phyloP scores from a whole-genome alignment of 2,329 filamentous ascomycete genomes.

The Emericellopsis atlantica region DNA sequence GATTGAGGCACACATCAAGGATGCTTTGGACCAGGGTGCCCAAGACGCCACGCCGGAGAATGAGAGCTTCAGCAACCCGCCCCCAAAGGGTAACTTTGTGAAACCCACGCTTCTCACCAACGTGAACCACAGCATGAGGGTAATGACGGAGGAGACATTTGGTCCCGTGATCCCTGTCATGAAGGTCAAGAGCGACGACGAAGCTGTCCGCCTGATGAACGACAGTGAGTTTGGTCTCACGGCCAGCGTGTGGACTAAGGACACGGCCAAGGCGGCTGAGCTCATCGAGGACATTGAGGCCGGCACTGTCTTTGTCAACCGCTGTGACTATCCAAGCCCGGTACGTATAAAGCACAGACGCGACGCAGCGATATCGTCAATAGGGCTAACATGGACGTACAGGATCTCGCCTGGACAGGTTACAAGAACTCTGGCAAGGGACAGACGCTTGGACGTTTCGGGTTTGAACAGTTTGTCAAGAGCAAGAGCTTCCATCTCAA shows the following conservation, averaged over 20 bases:
- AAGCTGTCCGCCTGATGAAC: constrained; percentile 82
- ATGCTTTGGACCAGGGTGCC: constrained; percentile 74
- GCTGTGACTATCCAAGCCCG: constrained; percentile 83
- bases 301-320: constrained; percentile 91
- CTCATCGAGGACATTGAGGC: constrained; percentile 75
- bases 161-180: constrained; percentile 85
- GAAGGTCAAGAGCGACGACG: constrained; percentile 69
- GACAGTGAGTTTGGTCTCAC: constrained; percentile 90
- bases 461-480: constrained; percentile 93
- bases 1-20: constrained; percentile 68
- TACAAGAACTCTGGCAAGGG: constrained; percentile 97
- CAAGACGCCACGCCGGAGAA: constrained; percentile 77
- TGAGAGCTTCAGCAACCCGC: constrained; percentile 58
- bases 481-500: constrained; percentile 94
- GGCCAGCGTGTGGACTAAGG: constrained; percentile 95
- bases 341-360: constrained; percentile 40
- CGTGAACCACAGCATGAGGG: constrained; percentile 69
- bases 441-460: constrained; percentile 76
- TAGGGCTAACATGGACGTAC: not conserved
- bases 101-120: constrained; percentile 70
- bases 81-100: constrained; percentile 76
- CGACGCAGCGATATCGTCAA: not conserved
- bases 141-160: constrained; percentile 94
- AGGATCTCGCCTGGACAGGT: constrained; percentile 93
- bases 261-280: constrained; percentile 60